Percentiles rank a stretch among this genome's conserved stretches.
Conservation (phyloP, 257 asterid genomes). For the Rhazya stricta region DNA sequence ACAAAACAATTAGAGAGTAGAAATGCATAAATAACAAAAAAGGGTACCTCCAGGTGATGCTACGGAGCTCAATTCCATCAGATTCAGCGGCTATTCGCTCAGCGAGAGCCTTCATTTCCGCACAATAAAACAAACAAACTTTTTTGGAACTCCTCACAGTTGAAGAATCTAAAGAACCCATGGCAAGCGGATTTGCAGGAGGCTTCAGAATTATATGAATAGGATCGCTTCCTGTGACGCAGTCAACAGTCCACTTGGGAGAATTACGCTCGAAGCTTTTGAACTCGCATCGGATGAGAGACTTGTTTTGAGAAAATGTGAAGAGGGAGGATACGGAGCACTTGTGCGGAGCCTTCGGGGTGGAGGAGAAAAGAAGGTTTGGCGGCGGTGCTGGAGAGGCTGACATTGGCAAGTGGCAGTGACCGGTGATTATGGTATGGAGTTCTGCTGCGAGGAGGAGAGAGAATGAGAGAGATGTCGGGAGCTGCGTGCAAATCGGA, state of each 20-base stretch:
- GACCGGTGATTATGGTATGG: not conserved
- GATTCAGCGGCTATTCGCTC: slow-evolving; percentile 70
- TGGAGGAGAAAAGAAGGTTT: slow-evolving; percentile 21
- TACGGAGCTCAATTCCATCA: slow-evolving; percentile 87
- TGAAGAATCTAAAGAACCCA: slow-evolving; percentile 46
- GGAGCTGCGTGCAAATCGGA: slow-evolving; percentile 14
- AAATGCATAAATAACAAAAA: not conserved
- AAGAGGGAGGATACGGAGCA: slow-evolving; percentile 16
- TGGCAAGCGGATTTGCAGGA: slow-evolving; percentile 41
- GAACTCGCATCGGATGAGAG: slow-evolving; percentile 48
- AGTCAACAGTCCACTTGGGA: slow-evolving; percentile 72
- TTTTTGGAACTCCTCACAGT: slow-evolving; percentile 41
- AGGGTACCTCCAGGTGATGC: slow-evolving; percentile 75
- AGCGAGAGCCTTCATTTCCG: slow-evolving; percentile 89
- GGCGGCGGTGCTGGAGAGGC: slow-evolving; percentile 45
- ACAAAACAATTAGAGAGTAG: not conserved
- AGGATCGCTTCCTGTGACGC: slow-evolving; percentile 70
- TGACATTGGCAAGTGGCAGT: slow-evolving; percentile 46
- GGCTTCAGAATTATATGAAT: slow-evolving; percentile 87
- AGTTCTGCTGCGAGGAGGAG: not conserved
- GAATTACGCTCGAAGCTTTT: slow-evolving; percentile 26
- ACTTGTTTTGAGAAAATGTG: slow-evolving; percentile 15
- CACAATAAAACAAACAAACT: slow-evolving; percentile 71
- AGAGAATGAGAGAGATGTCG: slow-evolving; percentile 1
- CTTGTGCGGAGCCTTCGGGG: slow-evolving; percentile 18